These are phyloP conservation scores for Catharanthus roseus DNA, from an alignment of 257 asterid genomes.

Conservation along the genomic window DNA sequence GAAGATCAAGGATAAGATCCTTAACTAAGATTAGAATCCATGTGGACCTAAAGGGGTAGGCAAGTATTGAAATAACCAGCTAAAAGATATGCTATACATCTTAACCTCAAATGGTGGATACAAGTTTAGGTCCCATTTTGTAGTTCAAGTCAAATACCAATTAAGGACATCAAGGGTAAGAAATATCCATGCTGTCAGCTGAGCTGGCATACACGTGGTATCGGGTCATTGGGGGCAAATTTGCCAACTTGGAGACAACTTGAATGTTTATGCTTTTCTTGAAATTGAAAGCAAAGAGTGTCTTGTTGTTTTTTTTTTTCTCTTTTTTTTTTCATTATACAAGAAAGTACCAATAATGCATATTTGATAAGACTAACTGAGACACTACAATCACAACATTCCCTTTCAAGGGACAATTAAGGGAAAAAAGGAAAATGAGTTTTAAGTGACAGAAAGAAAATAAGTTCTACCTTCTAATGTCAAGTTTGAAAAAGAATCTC, in stretches of 20 bases:
- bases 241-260: conserved; percentile 23
- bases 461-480: conserved; percentile 7
- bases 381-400: conserved; percentile 26
- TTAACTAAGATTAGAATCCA: neutral
- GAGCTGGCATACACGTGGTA: conserved; percentile 17
- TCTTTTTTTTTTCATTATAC: neutral
- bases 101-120: conserved; percentile 11
- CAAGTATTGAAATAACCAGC: conserved; percentile 12
- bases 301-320: neutral
- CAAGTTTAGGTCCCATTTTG: conserved; percentile 15
- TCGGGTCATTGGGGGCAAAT: conserved; percentile 4
- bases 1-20: conserved; percentile 19
- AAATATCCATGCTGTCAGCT: conserved; percentile 6
- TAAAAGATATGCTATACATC: neutral
- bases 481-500: conserved; percentile 8
- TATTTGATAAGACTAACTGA: conserved; percentile 33
- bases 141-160: conserved; percentile 12
- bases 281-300: conserved; percentile 7
- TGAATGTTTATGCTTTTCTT: conserved; percentile 15
- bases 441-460: neutral
- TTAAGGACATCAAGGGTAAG: conserved; percentile 17
- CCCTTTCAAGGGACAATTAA: conserved; percentile 26
- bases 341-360: conserved; percentile 20
- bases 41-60: conserved; percentile 17
- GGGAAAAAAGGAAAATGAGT: conserved; percentile 12